Evolutionary conservation across 1,139 yeast species (phyloP), one percentile per base, ranked within the genome.

Genomic region (Pneumocystis carinii): DNA sequence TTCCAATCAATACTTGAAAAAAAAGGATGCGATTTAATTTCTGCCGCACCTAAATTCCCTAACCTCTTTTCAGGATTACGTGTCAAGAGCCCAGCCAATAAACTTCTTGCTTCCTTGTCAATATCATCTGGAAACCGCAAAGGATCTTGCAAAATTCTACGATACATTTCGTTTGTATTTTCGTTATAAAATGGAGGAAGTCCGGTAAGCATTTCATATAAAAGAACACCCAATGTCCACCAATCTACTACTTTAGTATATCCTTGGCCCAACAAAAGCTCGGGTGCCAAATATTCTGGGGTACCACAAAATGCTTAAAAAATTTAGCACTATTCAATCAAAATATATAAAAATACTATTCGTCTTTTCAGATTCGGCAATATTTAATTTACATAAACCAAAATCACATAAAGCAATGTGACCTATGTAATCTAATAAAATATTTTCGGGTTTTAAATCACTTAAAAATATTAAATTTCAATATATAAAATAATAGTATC

Each of bases 211-310:
- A 94, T 94, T 72, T 92, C 98, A 73, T 88, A 94, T 61, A 92
- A 77, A 62, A 92, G 78, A 15, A 94, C 92, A 59, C 98, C 98
- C 69, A 92, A 79, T 1, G 98, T 92, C 98, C 98, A 92, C 94
- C 97, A 92, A 75, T 92, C 98, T 27, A 92, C 97, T 27, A 87
- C 86, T 73, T 96, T 84, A 4, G 97, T 89, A 74, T 92, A 92
- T 1, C 98, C 98, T 72, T 89, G 90, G 62, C 95, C 95, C 67
- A 90, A 77, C 61, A 92, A 76, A 68, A 92, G 78, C 74, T 94
- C 99, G 0, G 99, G 98, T 0, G 97, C 97, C 69, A 92, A 79
- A 74, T 92, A 92, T 72, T 90, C 97, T 0, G 97, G 97, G 0
- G 97, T 90, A 60, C 97, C 97, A 75, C 97, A 90, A 72, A 90